A percentile compares a stretch with the other conserved stretches of the same genome.
Conservation (phyloP, 2,329 filamentous ascomycete genomes). For the Penicillium sp. region DNA sequence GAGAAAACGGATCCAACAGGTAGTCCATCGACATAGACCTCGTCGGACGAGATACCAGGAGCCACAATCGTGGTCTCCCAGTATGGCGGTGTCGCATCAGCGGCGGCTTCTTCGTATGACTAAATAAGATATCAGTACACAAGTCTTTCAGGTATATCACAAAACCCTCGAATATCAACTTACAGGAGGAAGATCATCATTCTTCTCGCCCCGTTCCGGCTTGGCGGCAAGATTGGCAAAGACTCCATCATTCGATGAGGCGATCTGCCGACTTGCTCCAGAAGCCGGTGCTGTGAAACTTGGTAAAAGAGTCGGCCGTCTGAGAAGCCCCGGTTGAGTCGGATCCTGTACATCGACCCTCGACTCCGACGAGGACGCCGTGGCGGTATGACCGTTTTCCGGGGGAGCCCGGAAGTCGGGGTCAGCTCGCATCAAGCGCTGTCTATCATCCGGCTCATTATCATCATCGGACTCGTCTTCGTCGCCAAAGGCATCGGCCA, state of each 20-base stretch:
- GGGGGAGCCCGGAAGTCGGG: conserved; percentile 33
- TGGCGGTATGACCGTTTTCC: conserved; percentile 28
- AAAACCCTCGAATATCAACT: conserved; percentile 40
- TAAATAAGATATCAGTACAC: conserved; percentile 40
- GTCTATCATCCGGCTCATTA: conserved; percentile 75
- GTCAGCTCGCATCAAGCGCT: conserved; percentile 76
- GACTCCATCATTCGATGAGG: conserved; percentile 85
- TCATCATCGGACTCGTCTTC: conserved; percentile 70
- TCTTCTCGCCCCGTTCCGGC: conserved; percentile 75
- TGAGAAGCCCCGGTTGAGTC: conserved; percentile 36
- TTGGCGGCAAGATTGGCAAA: conserved; percentile 94
- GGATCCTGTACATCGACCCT: conserved; percentile 20
- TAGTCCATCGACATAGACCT: conserved; percentile 95
- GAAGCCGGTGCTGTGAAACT: conserved; percentile 46
- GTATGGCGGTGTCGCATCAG: conserved; percentile 92
- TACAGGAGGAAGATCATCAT: conserved; percentile 92
- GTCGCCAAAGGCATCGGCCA: conserved; percentile 89
- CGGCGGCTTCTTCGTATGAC: conserved; percentile 98
- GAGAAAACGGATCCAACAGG: conserved; percentile 84
- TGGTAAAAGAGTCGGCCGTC: conserved; percentile 57
- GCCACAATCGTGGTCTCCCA: conserved; percentile 99
- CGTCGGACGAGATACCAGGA: conserved; percentile 85
- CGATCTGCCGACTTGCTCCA: conserved; percentile 57
- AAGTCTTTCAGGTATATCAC: background rate
- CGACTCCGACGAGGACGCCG: conserved; percentile 30